Conservation (phyloP, 371 early-diverging fungal genomes). For the Nematocida sp. region DNA sequence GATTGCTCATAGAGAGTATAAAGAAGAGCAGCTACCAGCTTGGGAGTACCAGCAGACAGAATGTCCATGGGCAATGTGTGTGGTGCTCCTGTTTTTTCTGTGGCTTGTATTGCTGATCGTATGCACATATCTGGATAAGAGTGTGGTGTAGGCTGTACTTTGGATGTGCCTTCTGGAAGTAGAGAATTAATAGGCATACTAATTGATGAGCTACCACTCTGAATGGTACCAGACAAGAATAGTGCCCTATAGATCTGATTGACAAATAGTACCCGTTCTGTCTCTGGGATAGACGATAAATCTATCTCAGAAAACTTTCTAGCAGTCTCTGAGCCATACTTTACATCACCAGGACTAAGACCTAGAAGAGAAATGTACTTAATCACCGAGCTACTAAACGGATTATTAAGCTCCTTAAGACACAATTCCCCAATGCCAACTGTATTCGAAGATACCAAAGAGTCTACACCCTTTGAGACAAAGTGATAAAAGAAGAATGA, state of each 20-base stretch:
- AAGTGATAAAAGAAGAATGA: slow-evolving; percentile 47
- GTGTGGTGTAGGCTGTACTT: not conserved
- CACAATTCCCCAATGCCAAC: not conserved
- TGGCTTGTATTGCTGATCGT: slow-evolving; percentile 45
- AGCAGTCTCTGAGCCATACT: no score
- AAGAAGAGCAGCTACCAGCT: slow-evolving; percentile 36
- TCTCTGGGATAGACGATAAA: not conserved
- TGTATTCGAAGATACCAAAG: not conserved
- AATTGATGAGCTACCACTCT: not conserved
- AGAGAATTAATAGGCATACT: no score
- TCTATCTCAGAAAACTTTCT: slow-evolving; percentile 5
- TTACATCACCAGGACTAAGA: not conserved
- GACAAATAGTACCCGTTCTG: slow-evolving; percentile 14
- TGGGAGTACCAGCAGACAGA: slow-evolving; percentile 13
- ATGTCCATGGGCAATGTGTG: slow-evolving; percentile 18
- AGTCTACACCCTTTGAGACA: slow-evolving; percentile 1
- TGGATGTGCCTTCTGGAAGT: not conserved
- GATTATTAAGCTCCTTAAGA: slow-evolving; percentile 14
- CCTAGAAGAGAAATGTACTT: slow-evolving; percentile 42
- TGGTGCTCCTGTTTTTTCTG: slow-evolving; percentile 20
- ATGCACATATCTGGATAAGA: slow-evolving; percentile 35
- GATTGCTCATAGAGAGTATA: slow-evolving; percentile 33
- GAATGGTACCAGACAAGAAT: slow-evolving; percentile 25
- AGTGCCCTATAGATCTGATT: slow-evolving; percentile 44
- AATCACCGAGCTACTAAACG: slow-evolving; percentile 1